Base-by-base conservation (phyloP, 257 asterid genomes). In the Linderniella brevidens region DNA sequence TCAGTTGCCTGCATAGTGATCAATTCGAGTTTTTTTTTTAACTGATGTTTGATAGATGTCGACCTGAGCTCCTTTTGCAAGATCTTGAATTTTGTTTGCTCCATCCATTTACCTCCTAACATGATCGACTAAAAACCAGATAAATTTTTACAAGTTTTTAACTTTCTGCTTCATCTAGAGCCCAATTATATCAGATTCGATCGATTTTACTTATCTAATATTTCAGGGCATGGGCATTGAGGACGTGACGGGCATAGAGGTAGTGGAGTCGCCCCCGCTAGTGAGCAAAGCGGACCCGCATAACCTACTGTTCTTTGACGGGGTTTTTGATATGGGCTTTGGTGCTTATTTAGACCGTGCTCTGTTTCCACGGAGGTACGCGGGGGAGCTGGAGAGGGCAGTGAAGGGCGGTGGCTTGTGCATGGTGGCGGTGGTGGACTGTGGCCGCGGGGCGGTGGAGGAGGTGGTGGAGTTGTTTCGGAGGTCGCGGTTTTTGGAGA, bases 221-320 rank as follows among this genome's bases (percentile, higher is more conserved):
- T 25, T 25, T 25, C 32, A 25, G 32, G 32, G 32, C 32, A 47
- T 84, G 57, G 97, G 93, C 5, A 62, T 84, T 17, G 68, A 59
- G 41, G 79, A 84, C 4, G 79, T 83, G 8, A 74, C 80, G 0
- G 95, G 73, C 11, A 77, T 88, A 57, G 97, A 88, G 76, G 13
- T 83, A 35, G 72, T 76, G 17, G 97, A 84, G 17, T 83, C 79
- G 8, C 84, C 70, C 29, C 97, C 97, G 7, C 53, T 80, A 14
- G 97, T 88, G 44, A 55, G 73, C 54, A 70, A 80, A 36, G 92
- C 92, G 20, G 95, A 88, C 63, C 92, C 92, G 0, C 93, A 80
- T 48, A 84, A 71, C 47, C 42, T 88, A 63, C 95, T 92, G 0
- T 88, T 71, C 42, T 72, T 76, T 6, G 82, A 84, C 52, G 58